Conservation (phyloP, 2,329 filamentous ascomycete species). For the Penicillium olsonii region DNA sequence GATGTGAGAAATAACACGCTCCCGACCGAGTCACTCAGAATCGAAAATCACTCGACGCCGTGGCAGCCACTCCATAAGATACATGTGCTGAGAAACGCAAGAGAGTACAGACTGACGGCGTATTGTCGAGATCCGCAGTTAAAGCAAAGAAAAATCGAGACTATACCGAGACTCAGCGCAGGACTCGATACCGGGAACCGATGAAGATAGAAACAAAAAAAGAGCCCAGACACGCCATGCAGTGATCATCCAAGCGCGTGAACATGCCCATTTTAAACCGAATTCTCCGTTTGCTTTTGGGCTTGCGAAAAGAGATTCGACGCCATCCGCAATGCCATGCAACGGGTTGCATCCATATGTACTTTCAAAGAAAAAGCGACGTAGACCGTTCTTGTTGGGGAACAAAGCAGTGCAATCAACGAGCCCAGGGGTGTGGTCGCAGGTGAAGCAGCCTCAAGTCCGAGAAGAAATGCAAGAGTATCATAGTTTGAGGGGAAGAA, state of each 20-base stretch:
- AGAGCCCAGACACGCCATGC: slow-evolving; percentile 22
- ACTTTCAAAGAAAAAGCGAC: slow-evolving; percentile 17
- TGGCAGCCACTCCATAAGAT: slow-evolving; percentile 28
- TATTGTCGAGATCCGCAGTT: not conserved
- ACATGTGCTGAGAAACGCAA: slow-evolving; percentile 26
- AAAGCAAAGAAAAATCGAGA: not conserved
- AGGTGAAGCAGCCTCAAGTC: not conserved
- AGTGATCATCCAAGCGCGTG: slow-evolving; percentile 25
- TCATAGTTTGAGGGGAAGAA: not conserved
- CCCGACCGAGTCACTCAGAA: slow-evolving; percentile 19
- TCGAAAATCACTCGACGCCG: slow-evolving; percentile 25
- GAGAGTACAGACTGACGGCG: slow-evolving; percentile 1
- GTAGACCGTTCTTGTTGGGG: not conserved
- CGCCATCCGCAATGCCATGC: slow-evolving; percentile 29
- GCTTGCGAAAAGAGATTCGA: slow-evolving; percentile 20
- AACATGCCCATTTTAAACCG: slow-evolving; percentile 19
- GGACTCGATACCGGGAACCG: not conserved
- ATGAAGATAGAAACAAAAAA: slow-evolving; percentile 18
- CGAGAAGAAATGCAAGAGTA: slow-evolving; percentile 1
- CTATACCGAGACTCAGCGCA: slow-evolving; percentile 5
- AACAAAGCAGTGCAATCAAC: not conserved
- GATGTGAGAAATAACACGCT: slow-evolving; percentile 14
- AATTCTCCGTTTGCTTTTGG: slow-evolving; percentile 14
- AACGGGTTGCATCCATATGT: slow-evolving; percentile 26
- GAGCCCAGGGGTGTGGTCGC: not conserved